A percentile compares a stretch with the other conserved stretches of the same genome.
Evolutionary conservation across 2,329 filamentous ascomycete genomes (phyloP).

Genomic region (Nothophaeocryptopus gaeumannii): DNA sequence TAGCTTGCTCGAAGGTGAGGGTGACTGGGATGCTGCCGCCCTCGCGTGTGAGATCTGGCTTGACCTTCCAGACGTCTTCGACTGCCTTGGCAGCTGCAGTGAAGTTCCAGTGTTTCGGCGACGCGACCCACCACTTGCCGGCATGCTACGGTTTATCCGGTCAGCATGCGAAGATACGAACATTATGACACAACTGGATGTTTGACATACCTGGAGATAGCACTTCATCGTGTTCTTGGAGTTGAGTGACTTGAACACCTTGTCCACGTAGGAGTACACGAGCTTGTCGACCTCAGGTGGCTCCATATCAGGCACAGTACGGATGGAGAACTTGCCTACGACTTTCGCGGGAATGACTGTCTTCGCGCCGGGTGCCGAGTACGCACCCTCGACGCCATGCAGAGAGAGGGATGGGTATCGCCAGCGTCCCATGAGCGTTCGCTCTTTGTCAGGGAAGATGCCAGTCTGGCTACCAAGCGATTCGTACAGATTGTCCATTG

Average conservation of each 20-base stretch:
- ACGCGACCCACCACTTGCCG: slow-evolving; percentile 98
- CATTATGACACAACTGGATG: too few relatives aligned
- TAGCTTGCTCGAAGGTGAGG: slow-evolving; percentile 94
- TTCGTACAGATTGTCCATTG: slow-evolving; percentile 92
- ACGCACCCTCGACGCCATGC: slow-evolving; percentile 93
- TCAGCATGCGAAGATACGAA: slow-evolving; percentile 28
- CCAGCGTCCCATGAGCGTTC: slow-evolving; percentile 94
- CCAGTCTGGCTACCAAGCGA: slow-evolving; percentile 84
- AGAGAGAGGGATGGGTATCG: slow-evolving; percentile 89
- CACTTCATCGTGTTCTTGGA: slow-evolving; percentile 91
- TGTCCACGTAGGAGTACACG: slow-evolving; percentile 79
- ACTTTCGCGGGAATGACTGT: slow-evolving; percentile 99
- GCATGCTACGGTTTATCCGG: slow-evolving; percentile 59
- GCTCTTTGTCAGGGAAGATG: slow-evolving; percentile 84
- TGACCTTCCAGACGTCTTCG: slow-evolving; percentile 86
- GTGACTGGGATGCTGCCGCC: slow-evolving; percentile 97
- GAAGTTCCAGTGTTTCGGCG: slow-evolving; percentile 99
- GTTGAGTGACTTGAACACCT: slow-evolving; percentile 78
- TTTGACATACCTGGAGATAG: slow-evolving; percentile 46
- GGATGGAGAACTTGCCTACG: slow-evolving; percentile 95
- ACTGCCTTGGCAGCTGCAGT: slow-evolving; percentile 91
- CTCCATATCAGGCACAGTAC: slow-evolving; percentile 97
- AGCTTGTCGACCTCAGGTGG: slow-evolving; percentile 81
- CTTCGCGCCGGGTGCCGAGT: slow-evolving; percentile 89
- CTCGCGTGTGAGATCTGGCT: slow-evolving; percentile 93